These are phyloP conservation scores for Raffaelea ambrosiae DNA, from an alignment of 2,329 filamentous ascomycete species.

Conservation along the genomic window DNA sequence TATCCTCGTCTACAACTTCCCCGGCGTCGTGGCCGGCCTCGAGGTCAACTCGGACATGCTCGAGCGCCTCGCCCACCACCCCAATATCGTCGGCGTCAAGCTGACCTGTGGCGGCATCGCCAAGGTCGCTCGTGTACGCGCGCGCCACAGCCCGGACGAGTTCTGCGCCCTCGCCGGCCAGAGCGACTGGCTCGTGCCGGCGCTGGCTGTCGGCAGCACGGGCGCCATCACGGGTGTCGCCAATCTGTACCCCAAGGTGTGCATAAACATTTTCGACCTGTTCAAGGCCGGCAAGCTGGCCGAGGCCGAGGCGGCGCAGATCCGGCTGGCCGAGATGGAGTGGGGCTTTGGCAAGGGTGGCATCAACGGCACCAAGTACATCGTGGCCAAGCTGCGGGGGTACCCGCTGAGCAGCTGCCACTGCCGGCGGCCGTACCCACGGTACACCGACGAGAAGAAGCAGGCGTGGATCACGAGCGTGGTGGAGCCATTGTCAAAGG, in stretches of 20 bases:
- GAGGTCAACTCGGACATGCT: slow-evolving; percentile 21
- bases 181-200: slow-evolving; percentile 58
- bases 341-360: slow-evolving; percentile 49
- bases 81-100: slow-evolving; percentile 46
- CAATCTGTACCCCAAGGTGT: slow-evolving; percentile 47
- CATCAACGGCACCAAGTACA: slow-evolving; percentile 54
- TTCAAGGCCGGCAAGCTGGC: slow-evolving; percentile 35
- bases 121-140: slow-evolving; percentile 54
- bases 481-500: slow-evolving; percentile 1
- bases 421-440: slow-evolving; percentile 45
- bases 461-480: slow-evolving; percentile 29
- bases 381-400: slow-evolving; percentile 43
- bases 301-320: slow-evolving; percentile 40
- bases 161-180: slow-evolving; percentile 65
- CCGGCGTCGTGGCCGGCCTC: slow-evolving; percentile 44
- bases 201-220: slow-evolving; percentile 44
- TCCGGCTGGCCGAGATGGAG: slow-evolving; percentile 42
- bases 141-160: slow-evolving; percentile 34
- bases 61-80: slow-evolving; percentile 24
- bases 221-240: slow-evolving; percentile 53
- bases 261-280: slow-evolving; percentile 34
- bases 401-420: slow-evolving; percentile 42
- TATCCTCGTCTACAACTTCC: slow-evolving; percentile 56
- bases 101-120: slow-evolving; percentile 56
- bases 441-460: slow-evolving; percentile 35